Conservation (phyloP, 768 basidiomycete species). For the Panaeolus papilionaceus region DNA sequence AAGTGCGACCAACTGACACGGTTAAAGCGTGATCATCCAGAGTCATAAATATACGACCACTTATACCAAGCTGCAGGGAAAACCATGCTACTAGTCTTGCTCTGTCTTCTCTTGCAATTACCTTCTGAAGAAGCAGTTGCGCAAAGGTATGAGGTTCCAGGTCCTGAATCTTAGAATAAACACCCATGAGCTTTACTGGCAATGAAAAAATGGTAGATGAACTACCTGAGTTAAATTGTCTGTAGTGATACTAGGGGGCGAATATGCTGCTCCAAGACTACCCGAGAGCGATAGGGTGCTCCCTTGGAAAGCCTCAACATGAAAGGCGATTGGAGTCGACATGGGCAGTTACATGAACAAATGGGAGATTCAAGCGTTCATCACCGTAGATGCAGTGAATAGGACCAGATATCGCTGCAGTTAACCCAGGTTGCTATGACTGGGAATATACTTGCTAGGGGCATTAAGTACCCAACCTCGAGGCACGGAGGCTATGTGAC, state of each 20-base stretch:
- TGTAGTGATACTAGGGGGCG: too few species aligned
- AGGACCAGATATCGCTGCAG: neutral
- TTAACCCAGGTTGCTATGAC: neutral
- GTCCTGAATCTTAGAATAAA: neutral
- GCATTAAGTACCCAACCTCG: neutral
- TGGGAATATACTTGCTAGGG: neutral
- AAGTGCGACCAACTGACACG: neutral
- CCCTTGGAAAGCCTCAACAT: neutral
- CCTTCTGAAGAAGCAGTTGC: neutral
- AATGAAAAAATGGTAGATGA: neutral
- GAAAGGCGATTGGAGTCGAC: neutral
- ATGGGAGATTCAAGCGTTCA: neutral
- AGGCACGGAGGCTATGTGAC: slow-evolving; percentile 6
- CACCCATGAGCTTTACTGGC: neutral
- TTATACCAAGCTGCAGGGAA: neutral
- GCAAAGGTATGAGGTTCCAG: neutral
- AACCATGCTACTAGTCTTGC: neutral
- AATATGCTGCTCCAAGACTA: neutral
- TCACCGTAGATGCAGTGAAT: neutral
- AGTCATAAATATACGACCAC: neutral
- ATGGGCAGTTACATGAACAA: neutral
- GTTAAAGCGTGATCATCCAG: neutral
- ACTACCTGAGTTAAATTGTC: too few species aligned
- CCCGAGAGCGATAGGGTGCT: neutral
- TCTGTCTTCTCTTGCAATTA: neutral